phyloP scores from a whole-genome alignment of 2,329 filamentous ascomycete genomes.

The Ceratocystis papillata region DNA sequence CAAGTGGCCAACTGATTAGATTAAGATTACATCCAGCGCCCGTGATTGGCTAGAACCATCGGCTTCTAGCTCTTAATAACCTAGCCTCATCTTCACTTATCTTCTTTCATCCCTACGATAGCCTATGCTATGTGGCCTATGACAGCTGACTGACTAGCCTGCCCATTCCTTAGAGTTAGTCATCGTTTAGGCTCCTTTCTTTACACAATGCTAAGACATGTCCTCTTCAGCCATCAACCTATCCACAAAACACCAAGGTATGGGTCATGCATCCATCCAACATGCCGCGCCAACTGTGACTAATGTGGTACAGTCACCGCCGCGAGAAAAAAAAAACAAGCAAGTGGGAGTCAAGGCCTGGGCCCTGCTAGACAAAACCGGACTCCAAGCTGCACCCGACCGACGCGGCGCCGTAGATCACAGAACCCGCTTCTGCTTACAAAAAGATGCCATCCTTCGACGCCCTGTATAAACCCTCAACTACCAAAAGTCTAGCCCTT shows the following conservation, averaged over 20 bases:
- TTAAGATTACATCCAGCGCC: not conserved
- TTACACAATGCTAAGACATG: no score
- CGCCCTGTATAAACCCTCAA: not conserved
- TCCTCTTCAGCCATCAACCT: no score
- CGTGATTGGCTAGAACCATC: conserved; percentile 11
- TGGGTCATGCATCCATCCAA: not conserved
- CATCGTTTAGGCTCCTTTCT: no score
- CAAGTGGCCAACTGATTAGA: not conserved
- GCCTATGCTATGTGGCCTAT: no score
- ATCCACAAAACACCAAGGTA: not conserved
- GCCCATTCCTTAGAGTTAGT: no score
- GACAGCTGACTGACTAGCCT: no score
- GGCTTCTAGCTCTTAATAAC: not conserved
- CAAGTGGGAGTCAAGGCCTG: not conserved
- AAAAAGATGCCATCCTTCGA: not conserved
- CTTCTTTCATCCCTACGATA: not conserved
- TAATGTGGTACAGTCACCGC: conserved; percentile 19
- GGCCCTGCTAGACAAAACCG: not conserved
- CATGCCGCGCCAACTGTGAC: conserved; percentile 4
- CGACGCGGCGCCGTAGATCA: not conserved
- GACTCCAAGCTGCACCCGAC: not conserved
- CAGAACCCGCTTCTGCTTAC: not conserved
- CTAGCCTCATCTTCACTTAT: not conserved
- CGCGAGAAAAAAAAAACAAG: no score
- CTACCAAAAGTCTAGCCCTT: not conserved